Evolutionary conservation across 495 filamentous ascomycete species (phyloP).

Genomic region (Lasiosphaeriaceae sp.): DNA sequence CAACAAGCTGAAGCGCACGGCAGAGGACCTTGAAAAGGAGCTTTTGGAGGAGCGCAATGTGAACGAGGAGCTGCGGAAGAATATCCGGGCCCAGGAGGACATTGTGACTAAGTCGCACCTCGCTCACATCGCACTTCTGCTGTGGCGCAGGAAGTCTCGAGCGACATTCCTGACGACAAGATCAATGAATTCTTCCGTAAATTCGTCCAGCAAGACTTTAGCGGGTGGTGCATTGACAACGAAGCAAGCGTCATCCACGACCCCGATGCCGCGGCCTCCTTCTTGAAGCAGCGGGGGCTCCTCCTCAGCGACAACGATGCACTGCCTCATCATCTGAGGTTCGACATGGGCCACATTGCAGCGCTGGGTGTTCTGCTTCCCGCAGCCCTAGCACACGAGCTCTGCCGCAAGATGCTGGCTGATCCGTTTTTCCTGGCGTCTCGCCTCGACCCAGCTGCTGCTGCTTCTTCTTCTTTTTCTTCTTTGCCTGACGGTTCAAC

Average conservation of each 20-base stretch:
- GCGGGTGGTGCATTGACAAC: background rate
- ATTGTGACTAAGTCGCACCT: background rate
- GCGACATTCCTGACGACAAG: background rate
- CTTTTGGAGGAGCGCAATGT: background rate
- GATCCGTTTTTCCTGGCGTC: background rate
- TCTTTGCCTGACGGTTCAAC: no score
- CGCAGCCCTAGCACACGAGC: background rate
- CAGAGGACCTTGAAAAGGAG: background rate
- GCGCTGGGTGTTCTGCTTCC: background rate
- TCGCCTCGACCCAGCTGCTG: no score
- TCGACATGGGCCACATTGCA: background rate
- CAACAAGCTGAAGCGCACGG: background rate
- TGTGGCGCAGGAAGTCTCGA: background rate
- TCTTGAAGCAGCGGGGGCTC: background rate
- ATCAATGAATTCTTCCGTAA: background rate
- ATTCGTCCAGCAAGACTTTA: background rate
- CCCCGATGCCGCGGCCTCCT: background rate
- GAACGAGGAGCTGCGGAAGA: background rate
- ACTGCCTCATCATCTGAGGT: background rate
- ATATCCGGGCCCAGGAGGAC: background rate
- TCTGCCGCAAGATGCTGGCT: background rate
- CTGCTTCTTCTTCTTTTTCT: no score
- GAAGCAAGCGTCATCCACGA: background rate
- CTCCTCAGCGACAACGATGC: background rate
- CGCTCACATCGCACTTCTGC: background rate